These are phyloP conservation scores for Trypanosoma brucei DNA, from an alignment of 208 protist genomes.

Conservation along the genomic window DNA sequence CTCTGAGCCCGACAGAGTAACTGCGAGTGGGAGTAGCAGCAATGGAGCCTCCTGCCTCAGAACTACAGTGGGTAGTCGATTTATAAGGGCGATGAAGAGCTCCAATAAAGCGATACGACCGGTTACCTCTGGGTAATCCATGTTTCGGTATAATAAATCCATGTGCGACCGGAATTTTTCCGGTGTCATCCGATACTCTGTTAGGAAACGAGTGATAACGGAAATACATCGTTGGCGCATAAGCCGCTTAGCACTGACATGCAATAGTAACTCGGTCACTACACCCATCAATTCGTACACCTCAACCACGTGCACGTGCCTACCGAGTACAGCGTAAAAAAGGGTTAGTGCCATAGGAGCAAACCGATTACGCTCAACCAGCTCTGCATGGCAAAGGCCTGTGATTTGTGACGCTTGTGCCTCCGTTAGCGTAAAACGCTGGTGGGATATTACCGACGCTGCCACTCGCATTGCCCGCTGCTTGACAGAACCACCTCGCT, in stretches of 20 bases:
- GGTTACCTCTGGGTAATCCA: constrained; percentile 78
- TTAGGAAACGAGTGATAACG: constrained; percentile 81
- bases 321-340: constrained; percentile 83
- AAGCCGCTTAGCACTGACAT: constrained; percentile 54
- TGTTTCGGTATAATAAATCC: constrained; percentile 78
- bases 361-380: constrained; percentile 80
- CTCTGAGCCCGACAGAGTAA: constrained; percentile 58
- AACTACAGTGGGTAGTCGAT: constrained; percentile 69
- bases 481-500: constrained; percentile 82
- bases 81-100: constrained; percentile 60
- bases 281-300: constrained; percentile 87
- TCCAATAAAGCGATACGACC: constrained; percentile 81
- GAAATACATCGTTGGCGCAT: constrained; percentile 72
- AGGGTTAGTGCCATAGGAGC: constrained; percentile 77
- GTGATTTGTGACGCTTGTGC: constrained; percentile 61
- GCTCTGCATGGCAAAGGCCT: constrained; percentile 57
- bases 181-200: constrained; percentile 87
- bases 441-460: constrained; percentile 69
- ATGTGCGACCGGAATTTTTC: constrained; percentile 88
- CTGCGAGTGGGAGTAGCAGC: constrained; percentile 67
- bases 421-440: constrained; percentile 57
- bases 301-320: constrained; percentile 81
- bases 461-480: constrained; percentile 83
- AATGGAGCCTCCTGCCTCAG: constrained; percentile 75
- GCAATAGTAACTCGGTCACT: constrained; percentile 83